phyloP scores from a whole-genome alignment of 495 filamentous ascomycete species.

The Penicillium soppii region DNA sequence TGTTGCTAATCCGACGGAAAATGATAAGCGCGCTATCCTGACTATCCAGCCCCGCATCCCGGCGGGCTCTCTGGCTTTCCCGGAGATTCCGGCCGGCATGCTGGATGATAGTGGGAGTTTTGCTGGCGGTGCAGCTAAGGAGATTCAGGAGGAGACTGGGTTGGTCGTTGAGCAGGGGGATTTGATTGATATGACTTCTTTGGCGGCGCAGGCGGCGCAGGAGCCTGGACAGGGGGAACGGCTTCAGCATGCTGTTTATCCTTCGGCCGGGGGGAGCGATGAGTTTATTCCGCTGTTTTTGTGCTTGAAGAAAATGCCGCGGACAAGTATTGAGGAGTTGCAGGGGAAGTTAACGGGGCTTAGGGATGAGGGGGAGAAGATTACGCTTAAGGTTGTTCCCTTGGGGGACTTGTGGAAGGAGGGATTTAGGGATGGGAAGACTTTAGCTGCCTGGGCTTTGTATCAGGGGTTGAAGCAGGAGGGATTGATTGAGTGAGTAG shows the following conservation, averaged over 20 bases:
- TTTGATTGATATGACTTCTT: conserved; percentile 68
- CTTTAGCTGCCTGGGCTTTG: conserved; percentile 71
- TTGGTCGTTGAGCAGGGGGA: conserved; percentile 55
- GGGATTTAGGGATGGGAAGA: conserved; percentile 75
- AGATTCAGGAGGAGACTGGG: conserved; percentile 81
- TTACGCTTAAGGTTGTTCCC: conserved; percentile 70
- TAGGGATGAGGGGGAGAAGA: conserved; percentile 78
- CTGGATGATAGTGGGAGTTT: conserved; percentile 77
- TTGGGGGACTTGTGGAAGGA: conserved; percentile 76
- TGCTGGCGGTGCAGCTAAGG: conserved; percentile 72
- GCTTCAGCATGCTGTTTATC: conserved; percentile 67
- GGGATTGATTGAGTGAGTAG: conserved; percentile 55
- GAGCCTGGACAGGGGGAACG: conserved; percentile 34
- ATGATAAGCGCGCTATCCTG: conserved; percentile 67
- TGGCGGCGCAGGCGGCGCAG: conserved; percentile 42
- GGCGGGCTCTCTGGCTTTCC: conserved; percentile 70
- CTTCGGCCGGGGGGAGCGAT: conserved; percentile 78
- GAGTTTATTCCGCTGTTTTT: conserved; percentile 80
- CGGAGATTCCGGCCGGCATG: conserved; percentile 89
- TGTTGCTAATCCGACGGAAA: conserved; percentile 31
- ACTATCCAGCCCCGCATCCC: conserved; percentile 83
- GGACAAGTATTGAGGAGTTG: conserved; percentile 63
- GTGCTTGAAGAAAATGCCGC: conserved; percentile 65
- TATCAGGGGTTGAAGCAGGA: conserved; percentile 70
- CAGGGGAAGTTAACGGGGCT: conserved; percentile 76